These are phyloP conservation scores for Aschersonia sp. DNA, from an alignment of 2,329 filamentous ascomycete genomes.

Conservation along the genomic window DNA sequence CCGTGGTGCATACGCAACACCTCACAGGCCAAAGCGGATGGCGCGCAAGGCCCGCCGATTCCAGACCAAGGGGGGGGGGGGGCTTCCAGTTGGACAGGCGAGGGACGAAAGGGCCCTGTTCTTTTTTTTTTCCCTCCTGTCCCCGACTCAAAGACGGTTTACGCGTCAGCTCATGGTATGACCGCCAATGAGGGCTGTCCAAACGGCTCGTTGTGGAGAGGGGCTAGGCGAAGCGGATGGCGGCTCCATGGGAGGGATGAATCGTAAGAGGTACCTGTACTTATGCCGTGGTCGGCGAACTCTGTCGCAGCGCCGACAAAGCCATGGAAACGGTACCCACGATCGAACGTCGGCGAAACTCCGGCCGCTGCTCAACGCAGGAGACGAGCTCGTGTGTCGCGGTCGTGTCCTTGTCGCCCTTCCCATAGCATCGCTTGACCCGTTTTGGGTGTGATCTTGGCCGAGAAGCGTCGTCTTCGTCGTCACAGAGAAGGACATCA, in stretches of 20 bases:
- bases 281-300: not conserved
- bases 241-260: not conserved
- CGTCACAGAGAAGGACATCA: too few relatives aligned
- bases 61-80: not conserved
- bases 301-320: not conserved
- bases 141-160: constrained; percentile 13
- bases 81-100: not conserved
- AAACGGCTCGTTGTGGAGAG: constrained; percentile 2
- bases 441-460: too few relatives aligned
- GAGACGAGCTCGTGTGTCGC: too few relatives aligned
- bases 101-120: constrained; percentile 1
- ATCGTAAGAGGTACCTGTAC: constrained; percentile 2
- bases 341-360: too few relatives aligned
- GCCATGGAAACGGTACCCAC: not conserved
- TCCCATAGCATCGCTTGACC: too few relatives aligned
- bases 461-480: too few relatives aligned
- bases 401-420: too few relatives aligned
- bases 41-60: not conserved
- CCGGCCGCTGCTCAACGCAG: too few relatives aligned
- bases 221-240: constrained; percentile 1
- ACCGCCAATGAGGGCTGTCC: constrained; percentile 14
- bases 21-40: constrained; percentile 1
- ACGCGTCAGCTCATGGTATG: constrained; percentile 19
- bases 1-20: not conserved
- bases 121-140: not conserved